Conservation (phyloP, 345 rosid species). For the Pistacia integerrima region DNA sequence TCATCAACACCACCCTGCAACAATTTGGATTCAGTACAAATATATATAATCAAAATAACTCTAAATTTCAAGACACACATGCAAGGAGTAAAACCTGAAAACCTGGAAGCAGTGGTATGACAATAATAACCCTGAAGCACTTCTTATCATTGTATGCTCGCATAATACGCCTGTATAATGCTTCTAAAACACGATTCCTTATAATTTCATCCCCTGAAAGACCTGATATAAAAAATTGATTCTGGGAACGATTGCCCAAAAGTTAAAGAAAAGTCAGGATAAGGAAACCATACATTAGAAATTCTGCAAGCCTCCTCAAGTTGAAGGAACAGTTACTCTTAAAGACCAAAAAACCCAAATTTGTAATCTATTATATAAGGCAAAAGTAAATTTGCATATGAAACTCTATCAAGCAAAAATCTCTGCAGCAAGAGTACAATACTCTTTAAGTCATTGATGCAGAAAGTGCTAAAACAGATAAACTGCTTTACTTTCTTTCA, state of each 20-base stretch:
- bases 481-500: no score
- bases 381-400: not conserved
- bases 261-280: conserved; percentile 43
- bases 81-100: conserved; percentile 67
- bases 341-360: not conserved
- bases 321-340: not conserved
- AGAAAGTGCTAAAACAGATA: no score
- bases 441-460: not conserved
- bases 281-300: conserved; percentile 3
- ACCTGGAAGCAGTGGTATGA: conserved; percentile 96
- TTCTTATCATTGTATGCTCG: conserved; percentile 85
- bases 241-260: conserved; percentile 65
- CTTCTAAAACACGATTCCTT: conserved; percentile 84
- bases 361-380: not conserved
- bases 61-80: conserved; percentile 18
- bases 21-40: conserved; percentile 18
- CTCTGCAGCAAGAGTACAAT: not conserved
- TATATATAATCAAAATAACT: not conserved
- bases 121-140: conserved; percentile 83
- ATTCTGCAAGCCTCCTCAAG: not conserved
- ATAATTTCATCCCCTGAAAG: conserved; percentile 89
- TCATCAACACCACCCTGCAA: conserved; percentile 96
- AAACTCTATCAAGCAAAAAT: not conserved
- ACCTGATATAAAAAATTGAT: conserved; percentile 99
- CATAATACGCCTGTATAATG: conserved; percentile 78